Conservation (phyloP, 2,329 filamentous ascomycete genomes). For the Meredithiella fracta region DNA sequence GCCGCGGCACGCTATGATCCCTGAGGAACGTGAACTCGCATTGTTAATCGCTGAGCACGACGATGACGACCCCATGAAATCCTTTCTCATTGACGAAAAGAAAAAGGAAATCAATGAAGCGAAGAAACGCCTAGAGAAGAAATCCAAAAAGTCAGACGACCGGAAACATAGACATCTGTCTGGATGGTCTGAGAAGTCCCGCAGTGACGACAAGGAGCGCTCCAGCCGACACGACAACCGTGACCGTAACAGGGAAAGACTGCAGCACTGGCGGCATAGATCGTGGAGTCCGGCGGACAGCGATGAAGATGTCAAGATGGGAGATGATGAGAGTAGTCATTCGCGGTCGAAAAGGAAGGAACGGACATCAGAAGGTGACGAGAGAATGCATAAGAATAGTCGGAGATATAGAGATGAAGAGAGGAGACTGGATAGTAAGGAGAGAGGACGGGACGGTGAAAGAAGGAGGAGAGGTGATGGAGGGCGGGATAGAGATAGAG, state of each 20-base stretch:
- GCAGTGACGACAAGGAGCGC: neutral
- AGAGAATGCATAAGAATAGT: neutral
- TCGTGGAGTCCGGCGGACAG: conserved; percentile 21
- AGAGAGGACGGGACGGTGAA: neutral
- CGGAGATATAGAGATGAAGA: neutral
- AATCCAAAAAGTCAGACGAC: conserved; percentile 18
- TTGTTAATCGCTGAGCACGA: conserved; percentile 65
- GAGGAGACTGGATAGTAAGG: neutral
- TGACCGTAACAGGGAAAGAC: too few species aligned
- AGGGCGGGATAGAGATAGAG: neutral
- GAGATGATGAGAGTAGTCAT: conserved; percentile 16
- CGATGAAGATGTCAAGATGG: conserved; percentile 16
- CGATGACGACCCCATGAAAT: conserved; percentile 96
- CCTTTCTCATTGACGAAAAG: conserved; percentile 76
- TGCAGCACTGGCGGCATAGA: conserved; percentile 26
- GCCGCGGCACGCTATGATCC: conserved; percentile 45
- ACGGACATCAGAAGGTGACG: conserved; percentile 2
- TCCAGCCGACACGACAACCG: neutral
- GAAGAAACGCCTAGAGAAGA: conserved; percentile 32
- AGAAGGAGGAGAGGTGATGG: neutral
- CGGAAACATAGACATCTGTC: conserved; percentile 18
- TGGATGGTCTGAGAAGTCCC: neutral
- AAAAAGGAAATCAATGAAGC: conserved; percentile 66
- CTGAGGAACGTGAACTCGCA: conserved; percentile 67
- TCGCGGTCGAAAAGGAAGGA: conserved; percentile 11